A percentile compares a stretch with the other conserved stretches of the same genome.
These are phyloP conservation scores for Elsinoe batatas DNA, from an alignment of 2,329 filamentous ascomycete genomes.

Conservation along the genomic window DNA sequence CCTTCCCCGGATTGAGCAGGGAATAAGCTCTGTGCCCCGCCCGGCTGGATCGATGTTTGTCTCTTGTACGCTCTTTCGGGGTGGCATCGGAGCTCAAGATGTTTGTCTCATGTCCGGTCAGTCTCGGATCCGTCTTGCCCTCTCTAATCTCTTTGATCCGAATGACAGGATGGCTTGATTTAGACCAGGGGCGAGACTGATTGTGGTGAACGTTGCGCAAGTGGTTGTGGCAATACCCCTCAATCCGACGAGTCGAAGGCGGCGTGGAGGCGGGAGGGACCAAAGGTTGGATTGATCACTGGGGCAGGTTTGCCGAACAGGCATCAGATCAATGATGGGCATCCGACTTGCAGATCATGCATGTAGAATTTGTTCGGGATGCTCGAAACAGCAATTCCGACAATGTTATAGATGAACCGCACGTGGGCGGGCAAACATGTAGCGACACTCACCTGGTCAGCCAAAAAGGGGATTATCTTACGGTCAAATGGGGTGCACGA, in stretches of 20 bases:
- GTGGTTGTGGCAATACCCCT: conserved; percentile 5
- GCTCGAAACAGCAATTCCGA: neutral
- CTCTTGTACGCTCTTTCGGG: neutral
- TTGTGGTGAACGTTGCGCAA: neutral
- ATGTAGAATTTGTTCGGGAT: neutral
- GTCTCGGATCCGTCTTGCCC: neutral
- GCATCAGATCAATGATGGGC: neutral
- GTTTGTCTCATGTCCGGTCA: neutral
- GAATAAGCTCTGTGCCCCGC: conserved; percentile 4
- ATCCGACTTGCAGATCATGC: neutral
- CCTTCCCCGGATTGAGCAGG: neutral
- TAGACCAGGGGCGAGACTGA: conserved; percentile 2
- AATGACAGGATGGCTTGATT: neutral
- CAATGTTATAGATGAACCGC: neutral
- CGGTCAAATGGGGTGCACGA: too few relatives aligned
- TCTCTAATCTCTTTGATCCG: neutral
- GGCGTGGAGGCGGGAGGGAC: conserved; percentile 6
- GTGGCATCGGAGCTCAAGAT: neutral
- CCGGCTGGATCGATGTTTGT: neutral
- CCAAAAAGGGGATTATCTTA: neutral
- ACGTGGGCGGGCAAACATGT: neutral
- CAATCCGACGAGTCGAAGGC: conserved; percentile 1
- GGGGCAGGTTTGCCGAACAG: conserved; percentile 1
- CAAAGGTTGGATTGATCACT: too few relatives aligned
- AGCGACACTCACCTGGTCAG: neutral